These are phyloP conservation scores for Fusarium robinianum DNA, from an alignment of 2,329 filamentous ascomycete genomes.

Conservation along the genomic window DNA sequence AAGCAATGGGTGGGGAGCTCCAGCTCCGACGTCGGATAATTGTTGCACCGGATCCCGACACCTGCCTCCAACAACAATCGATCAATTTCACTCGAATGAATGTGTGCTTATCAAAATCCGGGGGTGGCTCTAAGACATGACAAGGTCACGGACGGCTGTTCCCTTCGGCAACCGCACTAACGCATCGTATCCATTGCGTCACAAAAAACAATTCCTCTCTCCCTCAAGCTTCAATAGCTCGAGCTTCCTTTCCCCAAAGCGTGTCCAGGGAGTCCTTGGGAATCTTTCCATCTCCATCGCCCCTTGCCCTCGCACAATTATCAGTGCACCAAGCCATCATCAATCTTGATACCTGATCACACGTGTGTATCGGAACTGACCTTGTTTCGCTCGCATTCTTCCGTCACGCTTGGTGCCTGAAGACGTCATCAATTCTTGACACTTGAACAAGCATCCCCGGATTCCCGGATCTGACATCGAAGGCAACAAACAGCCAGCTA, in stretches of 20 bases:
- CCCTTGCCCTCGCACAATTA: conserved; percentile 13
- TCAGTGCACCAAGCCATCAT: conserved; percentile 3
- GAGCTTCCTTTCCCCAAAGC: conserved; percentile 17
- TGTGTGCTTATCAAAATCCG: background rate
- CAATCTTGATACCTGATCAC: no score
- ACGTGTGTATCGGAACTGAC: no score
- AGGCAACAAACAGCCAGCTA: conserved; percentile 4
- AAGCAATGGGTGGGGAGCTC: conserved; percentile 29
- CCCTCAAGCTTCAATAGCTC: conserved; percentile 19
- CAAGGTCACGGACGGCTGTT: no score
- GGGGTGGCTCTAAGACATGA: conserved; percentile 12
- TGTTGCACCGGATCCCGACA: conserved; percentile 13
- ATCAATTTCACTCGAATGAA: background rate
- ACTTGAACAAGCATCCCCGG: conserved; percentile 14
- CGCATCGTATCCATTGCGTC: conserved; percentile 34
- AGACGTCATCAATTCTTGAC: conserved; percentile 20
- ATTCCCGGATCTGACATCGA: conserved; percentile 17
- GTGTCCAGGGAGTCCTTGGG: conserved; percentile 11
- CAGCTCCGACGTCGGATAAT: conserved; percentile 22
- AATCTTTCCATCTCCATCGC: conserved; percentile 22
- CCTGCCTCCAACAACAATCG: background rate
- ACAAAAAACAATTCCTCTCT: no score
- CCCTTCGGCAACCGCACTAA: conserved; percentile 22
- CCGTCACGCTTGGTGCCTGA: conserved; percentile 1
- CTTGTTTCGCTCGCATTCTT: no score